Conservation (phyloP, 352 stramenopile species). For the Phytophthora uliginosa region DNA sequence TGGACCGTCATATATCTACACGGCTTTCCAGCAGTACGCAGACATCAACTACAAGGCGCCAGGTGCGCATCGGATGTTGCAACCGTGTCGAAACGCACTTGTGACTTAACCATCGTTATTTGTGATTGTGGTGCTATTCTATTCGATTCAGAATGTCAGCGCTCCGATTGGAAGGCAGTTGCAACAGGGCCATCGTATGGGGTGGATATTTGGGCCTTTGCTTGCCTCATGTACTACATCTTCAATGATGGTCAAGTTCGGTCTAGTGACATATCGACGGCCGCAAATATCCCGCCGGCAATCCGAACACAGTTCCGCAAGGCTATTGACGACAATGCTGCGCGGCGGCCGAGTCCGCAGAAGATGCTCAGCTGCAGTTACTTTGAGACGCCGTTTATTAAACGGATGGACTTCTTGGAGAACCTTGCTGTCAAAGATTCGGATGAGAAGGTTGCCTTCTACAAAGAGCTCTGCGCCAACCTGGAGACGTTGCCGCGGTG, state of each 20-base stretch:
- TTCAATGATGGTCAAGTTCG: constrained; percentile 82
- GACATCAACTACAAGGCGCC: constrained; percentile 84
- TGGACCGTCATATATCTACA: constrained; percentile 84
- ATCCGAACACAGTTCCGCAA: constrained; percentile 84
- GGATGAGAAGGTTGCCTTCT: constrained; percentile 95
- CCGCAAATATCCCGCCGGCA: constrained; percentile 73
- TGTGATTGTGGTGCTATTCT: constrained; percentile 18
- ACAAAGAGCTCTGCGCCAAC: constrained; percentile 93
- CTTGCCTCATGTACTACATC: constrained; percentile 80
- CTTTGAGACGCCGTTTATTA: constrained; percentile 95
- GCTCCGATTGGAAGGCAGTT: constrained; percentile 82
- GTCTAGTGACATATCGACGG: constrained; percentile 61
- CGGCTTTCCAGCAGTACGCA: constrained; percentile 86
- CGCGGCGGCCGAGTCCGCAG: constrained; percentile 79
- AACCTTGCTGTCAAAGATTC: constrained; percentile 94
- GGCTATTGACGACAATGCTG: constrained; percentile 75
- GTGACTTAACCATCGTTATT: constrained; percentile 6
- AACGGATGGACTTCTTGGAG: constrained; percentile 95
- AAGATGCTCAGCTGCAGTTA: constrained; percentile 92
- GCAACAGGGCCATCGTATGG: constrained; percentile 58
- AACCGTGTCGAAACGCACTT: background rate
- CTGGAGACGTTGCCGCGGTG: constrained; percentile 69
- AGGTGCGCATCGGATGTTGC: constrained; percentile 61
- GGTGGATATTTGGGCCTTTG: constrained; percentile 85
- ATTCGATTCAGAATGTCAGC: constrained; percentile 69